Conservation (phyloP, 306 rosid species). For the Ochetophila trinervis region DNA sequence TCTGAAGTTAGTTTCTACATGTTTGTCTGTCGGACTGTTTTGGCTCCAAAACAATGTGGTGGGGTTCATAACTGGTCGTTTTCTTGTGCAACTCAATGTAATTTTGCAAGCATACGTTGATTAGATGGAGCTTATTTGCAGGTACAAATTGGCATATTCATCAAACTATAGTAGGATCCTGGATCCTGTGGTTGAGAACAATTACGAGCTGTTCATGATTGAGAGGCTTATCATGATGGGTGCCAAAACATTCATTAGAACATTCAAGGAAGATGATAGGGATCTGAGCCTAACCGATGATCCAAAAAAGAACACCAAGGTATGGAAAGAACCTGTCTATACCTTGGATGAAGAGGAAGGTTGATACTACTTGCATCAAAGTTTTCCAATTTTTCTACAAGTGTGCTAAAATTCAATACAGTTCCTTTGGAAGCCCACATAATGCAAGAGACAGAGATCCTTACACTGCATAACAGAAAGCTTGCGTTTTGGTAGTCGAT, state of each 20-base stretch:
- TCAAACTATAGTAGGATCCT: slow-evolving; percentile 69
- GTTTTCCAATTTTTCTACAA: neutral
- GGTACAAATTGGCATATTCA: slow-evolving; percentile 77
- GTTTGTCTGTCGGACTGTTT: no score
- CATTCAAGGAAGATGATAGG: slow-evolving; percentile 72
- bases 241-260: slow-evolving; percentile 75
- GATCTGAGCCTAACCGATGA: slow-evolving; percentile 85
- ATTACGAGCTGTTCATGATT: slow-evolving; percentile 82
- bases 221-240: slow-evolving; percentile 81
- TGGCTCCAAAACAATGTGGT: no score
- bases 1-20: no score
- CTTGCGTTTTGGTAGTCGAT: slow-evolving; percentile 3
- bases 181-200: slow-evolving; percentile 65
- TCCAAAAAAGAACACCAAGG: slow-evolving; percentile 85
- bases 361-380: slow-evolving; percentile 23
- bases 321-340: slow-evolving; percentile 83
- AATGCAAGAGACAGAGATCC: no score
- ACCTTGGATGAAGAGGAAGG: slow-evolving; percentile 52
- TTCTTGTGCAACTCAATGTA: no score
- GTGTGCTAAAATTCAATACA: neutral
- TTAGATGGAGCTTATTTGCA: slow-evolving; percentile 38
- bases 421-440: neutral
- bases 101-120: slow-evolving; percentile 9
- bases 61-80: no score
- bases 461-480: slow-evolving; percentile 10